A percentile compares a stretch with the other conserved stretches of the same genome.
phyloP scores from a whole-genome alignment of 1,284 basidiomycete species.

The Sanghuangporus weigelae region DNA sequence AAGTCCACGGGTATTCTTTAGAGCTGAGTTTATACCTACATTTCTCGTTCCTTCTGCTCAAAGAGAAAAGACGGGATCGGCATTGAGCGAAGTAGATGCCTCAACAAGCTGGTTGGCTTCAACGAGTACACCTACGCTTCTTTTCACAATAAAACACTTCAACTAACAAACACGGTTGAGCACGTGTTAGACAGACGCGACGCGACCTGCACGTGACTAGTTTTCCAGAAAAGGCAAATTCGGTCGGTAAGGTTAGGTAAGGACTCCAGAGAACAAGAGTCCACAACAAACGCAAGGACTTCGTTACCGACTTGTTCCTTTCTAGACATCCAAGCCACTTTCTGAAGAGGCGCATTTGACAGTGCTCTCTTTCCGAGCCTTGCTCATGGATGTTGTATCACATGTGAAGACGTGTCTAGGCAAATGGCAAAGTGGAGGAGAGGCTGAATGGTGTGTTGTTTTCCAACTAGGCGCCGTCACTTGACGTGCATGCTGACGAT shows the following conservation, averaged over 20 bases:
- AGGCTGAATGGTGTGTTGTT: constrained; percentile 51
- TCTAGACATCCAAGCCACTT: neutral
- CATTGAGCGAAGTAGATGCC: neutral
- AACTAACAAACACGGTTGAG: neutral
- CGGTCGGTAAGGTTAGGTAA: neutral
- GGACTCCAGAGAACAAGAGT: neutral
- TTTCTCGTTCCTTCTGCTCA: constrained; percentile 6
- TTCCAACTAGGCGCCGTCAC: neutral
- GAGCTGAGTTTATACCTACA: neutral
- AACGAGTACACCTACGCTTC: neutral
- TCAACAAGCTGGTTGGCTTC: neutral
- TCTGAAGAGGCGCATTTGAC: neutral
- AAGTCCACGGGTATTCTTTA: neutral
- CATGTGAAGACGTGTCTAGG: constrained; percentile 41
- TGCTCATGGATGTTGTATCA: constrained; percentile 48
- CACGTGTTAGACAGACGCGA: neutral
- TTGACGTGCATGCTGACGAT: neutral
- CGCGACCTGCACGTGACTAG: neutral
- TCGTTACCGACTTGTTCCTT: neutral
- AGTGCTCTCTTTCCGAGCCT: neutral
- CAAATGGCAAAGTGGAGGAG: constrained; percentile 53
- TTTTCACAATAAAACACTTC: too few species aligned
- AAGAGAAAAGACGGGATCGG: constrained; percentile 1
- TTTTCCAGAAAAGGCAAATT: neutral
- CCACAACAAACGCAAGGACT: neutral